Conservation (phyloP, 169 alveolate species). For the Eimeria maxima region DNA sequence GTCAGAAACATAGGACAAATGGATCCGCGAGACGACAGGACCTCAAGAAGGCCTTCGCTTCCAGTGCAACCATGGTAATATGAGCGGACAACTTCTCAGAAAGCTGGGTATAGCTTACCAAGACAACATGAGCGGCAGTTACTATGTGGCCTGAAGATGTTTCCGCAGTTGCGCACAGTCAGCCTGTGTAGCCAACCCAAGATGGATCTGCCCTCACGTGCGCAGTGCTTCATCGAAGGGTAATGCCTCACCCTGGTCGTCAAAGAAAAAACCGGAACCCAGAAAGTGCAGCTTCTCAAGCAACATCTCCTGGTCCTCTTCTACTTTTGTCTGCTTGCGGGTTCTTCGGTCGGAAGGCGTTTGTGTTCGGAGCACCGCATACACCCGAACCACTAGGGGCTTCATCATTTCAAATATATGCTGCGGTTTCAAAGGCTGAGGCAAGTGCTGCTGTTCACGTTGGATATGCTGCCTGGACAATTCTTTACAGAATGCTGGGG, state of each 20-base stretch:
- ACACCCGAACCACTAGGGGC: conserved; percentile 51
- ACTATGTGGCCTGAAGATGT: conserved; percentile 45
- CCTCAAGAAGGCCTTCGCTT: background rate
- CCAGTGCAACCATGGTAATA: background rate
- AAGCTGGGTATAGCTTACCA: conserved; percentile 53
- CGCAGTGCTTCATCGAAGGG: background rate
- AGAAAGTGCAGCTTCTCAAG: conserved; percentile 5
- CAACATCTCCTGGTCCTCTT: background rate
- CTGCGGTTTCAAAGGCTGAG: conserved; percentile 20
- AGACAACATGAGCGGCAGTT: conserved; percentile 56
- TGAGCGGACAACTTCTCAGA: background rate
- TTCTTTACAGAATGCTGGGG: conserved; percentile 38
- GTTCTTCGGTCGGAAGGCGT: background rate
- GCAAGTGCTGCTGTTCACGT: conserved; percentile 6
- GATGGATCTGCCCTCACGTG: background rate
- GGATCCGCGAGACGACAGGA: too few relatives aligned
- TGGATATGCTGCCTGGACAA: background rate
- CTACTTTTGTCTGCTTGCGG: background rate
- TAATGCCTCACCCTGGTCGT: conserved; percentile 34
- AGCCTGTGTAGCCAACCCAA: background rate
- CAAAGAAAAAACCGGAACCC: conserved; percentile 61
- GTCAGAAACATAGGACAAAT: background rate
- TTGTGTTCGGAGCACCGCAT: conserved; percentile 11
- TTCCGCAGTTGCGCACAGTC: background rate
- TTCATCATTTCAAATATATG: background rate